Base-by-base conservation (phyloP, 2,329 filamentous ascomycete genomes). In the Aspergillus sp. region DNA sequence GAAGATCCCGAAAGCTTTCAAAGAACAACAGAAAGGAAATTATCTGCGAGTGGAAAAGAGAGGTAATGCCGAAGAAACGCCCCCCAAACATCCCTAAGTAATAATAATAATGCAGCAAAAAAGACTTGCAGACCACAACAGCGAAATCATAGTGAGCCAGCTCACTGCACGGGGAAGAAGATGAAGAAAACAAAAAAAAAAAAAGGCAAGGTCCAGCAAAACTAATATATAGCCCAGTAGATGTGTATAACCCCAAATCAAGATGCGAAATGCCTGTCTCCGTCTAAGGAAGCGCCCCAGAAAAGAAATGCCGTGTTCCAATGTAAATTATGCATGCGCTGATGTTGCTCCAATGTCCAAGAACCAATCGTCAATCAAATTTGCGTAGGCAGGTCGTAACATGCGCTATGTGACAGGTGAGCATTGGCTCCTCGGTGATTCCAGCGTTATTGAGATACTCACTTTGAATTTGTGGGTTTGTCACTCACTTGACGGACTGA, bases 401-500 rank as follows among this genome's bases (percentile, higher is more conserved):
- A 15, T 43, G 31, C 47, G 23, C 27, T 11, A 8, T 9, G 23
- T 35, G 25, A 35, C 4, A 7, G 44, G 14, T 49, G 8, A 40
- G 33, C 19, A 41, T 33, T 15, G 11, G 9, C 23, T 48, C 21
- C 12, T 8, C 14, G 6, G 6, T 11, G 4, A 3, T 25, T 9
- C 11, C 12, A 21, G 33, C 9, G 14, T n/a, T 40, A 37, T 5
- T 17, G 44, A 11, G 9, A 12, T 12, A 31, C 53, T 55, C 11
- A 50, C 53, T 46, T 55, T 12, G 27, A 15, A 37, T 35, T 4
- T 25, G 11, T 37, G 40, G 27, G 1, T 19, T 43, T 52, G 27
- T 23, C 52, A 17, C 12, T 62, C 51, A 67, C 49, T 75, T 75
- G 52, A 74, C 65, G 40, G 65, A 55, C 1, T 33, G 49, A 66